Percentiles rank a stretch among this genome's conserved stretches.
Conservation (phyloP, 108 stramenopile genomes). For the Mayamaea pseudoterrestris region DNA sequence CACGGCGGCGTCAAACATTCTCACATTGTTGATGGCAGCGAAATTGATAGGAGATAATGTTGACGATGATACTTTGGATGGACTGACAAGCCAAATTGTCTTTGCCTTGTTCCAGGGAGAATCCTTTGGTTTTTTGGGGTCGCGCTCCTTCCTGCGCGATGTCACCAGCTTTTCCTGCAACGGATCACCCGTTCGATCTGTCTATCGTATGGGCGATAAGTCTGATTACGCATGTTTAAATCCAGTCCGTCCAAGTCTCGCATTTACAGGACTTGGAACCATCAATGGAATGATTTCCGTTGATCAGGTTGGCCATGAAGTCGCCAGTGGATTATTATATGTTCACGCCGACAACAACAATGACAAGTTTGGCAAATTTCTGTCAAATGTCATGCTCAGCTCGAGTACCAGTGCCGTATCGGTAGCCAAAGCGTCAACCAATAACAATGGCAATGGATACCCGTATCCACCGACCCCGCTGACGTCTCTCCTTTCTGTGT, state of each 20-base stretch:
- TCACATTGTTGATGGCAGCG: slow-evolving; percentile 67
- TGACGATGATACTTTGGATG: slow-evolving; percentile 39
- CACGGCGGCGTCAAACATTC: slow-evolving; percentile 61
- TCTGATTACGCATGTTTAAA: slow-evolving; percentile 51
- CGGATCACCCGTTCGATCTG: slow-evolving; percentile 27
- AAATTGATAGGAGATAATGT: slow-evolving; percentile 47
- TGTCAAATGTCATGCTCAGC: slow-evolving; percentile 49
- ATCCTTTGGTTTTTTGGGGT: slow-evolving; percentile 64
- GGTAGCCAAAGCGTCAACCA: slow-evolving; percentile 30
- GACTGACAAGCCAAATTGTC: slow-evolving; percentile 43
- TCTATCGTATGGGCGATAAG: slow-evolving; percentile 30
- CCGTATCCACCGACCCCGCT: slow-evolving; percentile 76
- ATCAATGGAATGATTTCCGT: slow-evolving; percentile 72
- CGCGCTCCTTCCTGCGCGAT: slow-evolving; percentile 62
- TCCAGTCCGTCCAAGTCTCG: slow-evolving; percentile 59
- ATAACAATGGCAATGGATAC: slow-evolving; percentile 31
- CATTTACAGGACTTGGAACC: slow-evolving; percentile 50
- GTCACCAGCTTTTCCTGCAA: slow-evolving; percentile 56
- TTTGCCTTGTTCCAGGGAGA: slow-evolving; percentile 83
- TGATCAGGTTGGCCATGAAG: slow-evolving; percentile 66
- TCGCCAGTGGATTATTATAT: slow-evolving; percentile 37
- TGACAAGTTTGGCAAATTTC: slow-evolving; percentile 39
- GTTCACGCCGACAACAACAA: slow-evolving; percentile 47
- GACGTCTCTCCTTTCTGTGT: slow-evolving; percentile 42
- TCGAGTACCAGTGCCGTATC: slow-evolving; percentile 23